Evolutionary conservation across 2,329 filamentous ascomycete genomes (phyloP).

Genomic region (Huntiella decipiens): DNA sequence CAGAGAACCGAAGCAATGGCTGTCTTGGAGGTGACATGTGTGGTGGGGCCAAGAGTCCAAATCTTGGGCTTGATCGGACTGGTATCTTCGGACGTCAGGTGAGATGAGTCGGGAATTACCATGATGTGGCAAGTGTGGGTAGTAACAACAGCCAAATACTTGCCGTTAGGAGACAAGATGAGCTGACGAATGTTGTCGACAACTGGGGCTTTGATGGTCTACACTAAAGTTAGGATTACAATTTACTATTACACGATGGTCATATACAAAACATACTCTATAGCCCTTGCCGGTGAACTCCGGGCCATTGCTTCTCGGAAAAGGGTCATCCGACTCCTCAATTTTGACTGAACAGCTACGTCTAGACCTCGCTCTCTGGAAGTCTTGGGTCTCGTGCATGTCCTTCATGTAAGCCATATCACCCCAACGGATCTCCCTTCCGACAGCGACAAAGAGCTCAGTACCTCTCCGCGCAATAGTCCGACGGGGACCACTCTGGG

Average conservation of each 20-base stretch:
- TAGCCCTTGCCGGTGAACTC: constrained; percentile 17
- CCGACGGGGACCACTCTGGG: constrained; percentile 30
- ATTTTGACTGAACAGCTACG: constrained; percentile 22
- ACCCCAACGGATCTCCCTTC: constrained; percentile 81
- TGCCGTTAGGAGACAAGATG: constrained; percentile 60
- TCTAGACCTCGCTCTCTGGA: constrained; percentile 11
- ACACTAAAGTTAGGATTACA: constrained; percentile 8
- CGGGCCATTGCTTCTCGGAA: constrained; percentile 10
- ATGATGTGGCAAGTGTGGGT: constrained; percentile 76
- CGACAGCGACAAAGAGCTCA: constrained; percentile 75
- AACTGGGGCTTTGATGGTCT: constrained; percentile 61
- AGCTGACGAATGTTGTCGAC: constrained; percentile 73
- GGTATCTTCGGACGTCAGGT: constrained; percentile 50
- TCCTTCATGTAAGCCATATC: constrained; percentile 68
- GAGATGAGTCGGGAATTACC: constrained; percentile 61
- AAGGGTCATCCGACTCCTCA: constrained; percentile 20
- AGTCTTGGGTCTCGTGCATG: constrained; percentile 15
- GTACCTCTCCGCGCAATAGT: constrained; percentile 67
- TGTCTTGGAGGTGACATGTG: constrained; percentile 71
- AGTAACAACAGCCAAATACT: constrained; percentile 71
- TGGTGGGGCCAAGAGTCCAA: constrained; percentile 80
- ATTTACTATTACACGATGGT: not conserved
- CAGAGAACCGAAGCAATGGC: constrained; percentile 67
- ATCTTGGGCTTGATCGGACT: constrained; percentile 61
- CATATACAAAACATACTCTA: constrained; percentile 12